phyloP scores from a whole-genome alignment of 1,284 basidiomycete species.

The Ceratobasidium sp. region DNA sequence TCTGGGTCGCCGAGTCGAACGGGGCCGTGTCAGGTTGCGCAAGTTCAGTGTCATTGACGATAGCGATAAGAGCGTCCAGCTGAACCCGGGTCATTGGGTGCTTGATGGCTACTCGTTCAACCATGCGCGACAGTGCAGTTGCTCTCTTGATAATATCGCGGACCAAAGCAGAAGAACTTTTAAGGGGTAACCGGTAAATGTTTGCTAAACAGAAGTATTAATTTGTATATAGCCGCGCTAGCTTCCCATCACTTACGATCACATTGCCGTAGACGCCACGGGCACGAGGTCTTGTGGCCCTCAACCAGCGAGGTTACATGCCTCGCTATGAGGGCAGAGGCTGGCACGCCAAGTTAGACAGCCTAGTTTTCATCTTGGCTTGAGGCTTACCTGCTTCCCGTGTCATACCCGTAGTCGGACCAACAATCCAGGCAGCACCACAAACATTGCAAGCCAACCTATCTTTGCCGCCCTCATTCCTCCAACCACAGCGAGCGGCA shows the following conservation, averaged over 20 bases:
- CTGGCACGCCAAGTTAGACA: conserved; percentile 69
- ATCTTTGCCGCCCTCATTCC: conserved; percentile 44
- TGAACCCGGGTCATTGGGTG: conserved; percentile 62
- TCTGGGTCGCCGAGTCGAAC: conserved; percentile 38
- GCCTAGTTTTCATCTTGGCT: background rate
- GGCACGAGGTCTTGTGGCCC: conserved; percentile 77
- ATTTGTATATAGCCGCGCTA: background rate
- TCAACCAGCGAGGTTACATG: conserved; percentile 68
- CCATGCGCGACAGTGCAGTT: conserved; percentile 58
- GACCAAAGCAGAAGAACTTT: conserved; percentile 65
- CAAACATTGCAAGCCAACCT: conserved; percentile 44
- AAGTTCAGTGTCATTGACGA: conserved; percentile 34
- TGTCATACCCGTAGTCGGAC: conserved; percentile 44
- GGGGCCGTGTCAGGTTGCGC: conserved; percentile 10
- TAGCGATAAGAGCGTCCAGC: conserved; percentile 54
- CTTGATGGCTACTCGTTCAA: conserved; percentile 64
- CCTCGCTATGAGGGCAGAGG: conserved; percentile 67
- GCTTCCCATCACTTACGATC: conserved; percentile 61
- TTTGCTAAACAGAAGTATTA: conserved; percentile 50
- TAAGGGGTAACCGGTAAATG: conserved; percentile 74
- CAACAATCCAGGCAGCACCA: conserved; percentile 44
- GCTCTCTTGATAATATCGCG: conserved; percentile 66
- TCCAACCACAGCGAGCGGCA: conserved; percentile 77
- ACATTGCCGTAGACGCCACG: conserved; percentile 79
- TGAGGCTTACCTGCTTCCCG: conserved; percentile 44